A percentile compares a stretch with the other conserved stretches of the same genome.
Evolutionary conservation across 345 rosid genomes (phyloP).

Genomic region (Moringa oleifera): DNA sequence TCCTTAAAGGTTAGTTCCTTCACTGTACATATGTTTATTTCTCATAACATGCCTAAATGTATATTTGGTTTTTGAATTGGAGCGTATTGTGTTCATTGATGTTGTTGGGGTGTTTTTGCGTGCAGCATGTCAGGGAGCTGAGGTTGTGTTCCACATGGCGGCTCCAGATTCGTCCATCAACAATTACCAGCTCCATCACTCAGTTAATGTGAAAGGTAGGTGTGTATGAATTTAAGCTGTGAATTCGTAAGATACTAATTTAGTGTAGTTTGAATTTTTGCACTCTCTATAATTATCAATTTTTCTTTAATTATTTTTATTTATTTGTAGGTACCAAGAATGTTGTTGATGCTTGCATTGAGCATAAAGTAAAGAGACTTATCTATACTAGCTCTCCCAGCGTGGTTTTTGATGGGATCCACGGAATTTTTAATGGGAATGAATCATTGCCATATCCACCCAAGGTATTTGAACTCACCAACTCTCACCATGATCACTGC

Average conservation of each 20-base stretch:
- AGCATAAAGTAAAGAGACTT: conserved; percentile 72
- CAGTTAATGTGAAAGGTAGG: conserved; percentile 85
- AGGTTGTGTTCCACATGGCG: conserved; percentile 93
- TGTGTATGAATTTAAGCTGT: neutral
- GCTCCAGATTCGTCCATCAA: conserved; percentile 95
- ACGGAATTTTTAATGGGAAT: conserved; percentile 52
- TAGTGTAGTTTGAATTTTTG: conserved; percentile 2
- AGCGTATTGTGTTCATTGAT: neutral
- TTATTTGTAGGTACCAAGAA: conserved; percentile 58
- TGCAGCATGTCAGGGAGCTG: conserved; percentile 67
- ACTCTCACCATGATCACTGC: neutral
- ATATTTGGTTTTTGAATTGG: no score
- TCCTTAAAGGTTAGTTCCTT: conserved; percentile 47
- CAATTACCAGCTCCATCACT: conserved; percentile 63
- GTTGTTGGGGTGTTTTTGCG: neutral
- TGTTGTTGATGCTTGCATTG: conserved; percentile 78
- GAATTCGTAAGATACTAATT: neutral
- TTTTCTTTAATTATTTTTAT: neutral
- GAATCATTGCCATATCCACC: conserved; percentile 68
- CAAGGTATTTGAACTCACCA: conserved; percentile 34
- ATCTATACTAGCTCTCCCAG: conserved; percentile 96
- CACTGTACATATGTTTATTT: neutral
- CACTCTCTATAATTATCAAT: neutral
- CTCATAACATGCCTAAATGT: no score
- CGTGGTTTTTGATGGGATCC: conserved; percentile 82